Conservation (phyloP, 768 basidiomycete species). For the Rossbeevera mucosa region DNA sequence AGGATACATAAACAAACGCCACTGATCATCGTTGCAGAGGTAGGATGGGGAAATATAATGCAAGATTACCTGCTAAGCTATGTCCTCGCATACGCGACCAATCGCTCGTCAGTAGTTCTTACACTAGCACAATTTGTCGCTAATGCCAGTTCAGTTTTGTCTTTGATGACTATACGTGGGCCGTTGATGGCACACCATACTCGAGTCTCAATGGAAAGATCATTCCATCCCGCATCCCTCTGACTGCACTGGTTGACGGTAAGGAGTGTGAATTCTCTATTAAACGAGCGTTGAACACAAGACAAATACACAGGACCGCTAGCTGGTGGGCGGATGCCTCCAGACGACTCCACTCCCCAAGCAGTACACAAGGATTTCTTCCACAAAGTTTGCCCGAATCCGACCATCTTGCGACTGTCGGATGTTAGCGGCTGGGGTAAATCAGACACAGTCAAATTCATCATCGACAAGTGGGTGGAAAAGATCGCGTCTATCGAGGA, state of each 20-base stretch:
- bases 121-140: neutral
- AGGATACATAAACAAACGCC: neutral
- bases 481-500: conserved; percentile 32
- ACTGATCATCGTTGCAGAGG: conserved; percentile 18
- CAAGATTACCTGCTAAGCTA: conserved; percentile 35
- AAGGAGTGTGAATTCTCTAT: neutral
- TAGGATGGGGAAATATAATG: conserved; percentile 39
- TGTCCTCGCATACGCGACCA: conserved; percentile 30
- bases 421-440: conserved; percentile 19
- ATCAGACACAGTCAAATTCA: conserved; percentile 22
- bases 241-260: conserved; percentile 36
- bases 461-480: conserved; percentile 35
- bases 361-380: conserved; percentile 36
- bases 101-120: conserved; percentile 30
- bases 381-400: conserved; percentile 34
- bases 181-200: conserved; percentile 30
- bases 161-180: conserved; percentile 43
- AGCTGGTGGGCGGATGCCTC: conserved; percentile 33
- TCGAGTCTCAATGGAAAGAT: conserved; percentile 30
- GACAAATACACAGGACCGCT: conserved; percentile 30
- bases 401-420: conserved; percentile 29
- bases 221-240: conserved; percentile 38
- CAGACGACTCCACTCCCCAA: conserved; percentile 25
- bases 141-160: conserved; percentile 30
- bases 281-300: neutral